Evolutionary conservation across 2,329 filamentous ascomycete species (phyloP), one percentile per base, ranked within the genome.

Genomic region (Lachnellula suecica): DNA sequence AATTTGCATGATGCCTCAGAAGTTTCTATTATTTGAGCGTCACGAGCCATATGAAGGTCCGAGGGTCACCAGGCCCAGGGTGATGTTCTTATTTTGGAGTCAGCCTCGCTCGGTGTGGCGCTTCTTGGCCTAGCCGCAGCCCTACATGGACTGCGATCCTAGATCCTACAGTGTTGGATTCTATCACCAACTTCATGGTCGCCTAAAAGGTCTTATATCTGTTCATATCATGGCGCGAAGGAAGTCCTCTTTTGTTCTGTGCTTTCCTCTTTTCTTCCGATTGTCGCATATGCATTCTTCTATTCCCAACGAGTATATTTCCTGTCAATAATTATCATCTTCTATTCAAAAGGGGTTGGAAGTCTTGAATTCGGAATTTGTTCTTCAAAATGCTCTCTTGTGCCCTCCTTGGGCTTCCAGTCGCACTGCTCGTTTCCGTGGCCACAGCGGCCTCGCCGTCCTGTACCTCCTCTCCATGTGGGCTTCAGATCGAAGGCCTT

Each of bases 401-500:
- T 10, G 15, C 47, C n/a, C 46, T 50, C 22, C 45, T 49, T 34
- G 20, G 40, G 17, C 10, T 45, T 15, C 31, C 37, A 23, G 38
- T 22, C 37, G 24, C 37, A 19, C 19, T 38, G 40, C 20, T 44
- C 31, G 37, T 56, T 20, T 25, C 25, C 19, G n/a, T 27, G 2
- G 44, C 29, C 11, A 19, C 47, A 19, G 37, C 44, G 17, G 34
- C 52, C 7, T 35, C 52, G 22, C 43, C 55, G 4, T 46, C 50
- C 11, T 58, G 52, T 23, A 34, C 42, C 10, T 44, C 50, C n/a
- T 50, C 46, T 4, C 10, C 31, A 20, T 34, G 51, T 19, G 47
- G 52, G 3, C 50, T 53, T 41, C 46, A 50, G 41, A 40, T 52
- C 3, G 52, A 49, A 27, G 49, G 51, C 24, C 38, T 49, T 15